Percentiles rank a stretch among this genome's conserved stretches.
These are phyloP conservation scores for Lipomyces anomalus DNA, from an alignment of 805 yeast genomes.

Conservation along the genomic window DNA sequence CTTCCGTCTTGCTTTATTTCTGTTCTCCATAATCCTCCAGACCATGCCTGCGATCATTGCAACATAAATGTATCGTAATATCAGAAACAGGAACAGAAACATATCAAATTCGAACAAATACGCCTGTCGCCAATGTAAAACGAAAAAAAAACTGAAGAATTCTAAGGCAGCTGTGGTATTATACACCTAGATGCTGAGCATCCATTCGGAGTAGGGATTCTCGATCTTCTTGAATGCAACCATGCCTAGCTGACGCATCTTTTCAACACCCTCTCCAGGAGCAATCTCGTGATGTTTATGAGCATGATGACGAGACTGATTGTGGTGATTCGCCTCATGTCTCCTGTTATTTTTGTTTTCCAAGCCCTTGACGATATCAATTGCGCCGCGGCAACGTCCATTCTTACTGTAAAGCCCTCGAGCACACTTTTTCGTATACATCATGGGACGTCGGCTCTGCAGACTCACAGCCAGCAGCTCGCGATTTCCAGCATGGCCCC, in stretches of 20 bases:
- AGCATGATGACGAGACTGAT: conserved; percentile 7
- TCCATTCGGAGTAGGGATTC: conserved; percentile 24
- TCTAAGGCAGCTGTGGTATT: too few species aligned
- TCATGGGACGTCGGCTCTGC: conserved; percentile 7
- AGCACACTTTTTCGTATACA: background rate
- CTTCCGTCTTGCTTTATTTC: too few species aligned
- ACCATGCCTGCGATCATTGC: too few species aligned
- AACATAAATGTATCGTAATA: too few species aligned
- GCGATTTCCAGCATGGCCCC: background rate
- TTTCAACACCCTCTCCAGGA: conserved; percentile 27
- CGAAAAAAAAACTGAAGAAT: too few species aligned
- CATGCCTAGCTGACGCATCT: conserved; percentile 26
- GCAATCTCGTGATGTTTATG: conserved; percentile 7
- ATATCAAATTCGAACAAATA: too few species aligned
- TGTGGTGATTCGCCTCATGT: conserved; percentile 12
- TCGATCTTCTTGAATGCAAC: conserved; percentile 20
- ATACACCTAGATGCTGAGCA: conserved; percentile 16
- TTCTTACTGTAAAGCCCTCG: too few species aligned
- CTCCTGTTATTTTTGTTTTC: conserved; percentile 19
- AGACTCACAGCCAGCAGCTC: background rate
- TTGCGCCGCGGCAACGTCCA: conserved; percentile 15
- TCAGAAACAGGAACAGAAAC: too few species aligned
- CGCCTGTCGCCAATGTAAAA: background rate
- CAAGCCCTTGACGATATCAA: conserved; percentile 24
- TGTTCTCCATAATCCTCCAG: too few species aligned